Evolutionary conservation across 371 early-diverging fungal species (phyloP), one percentile per base, ranked within the genome.

Genomic region (Rhizopus arrhizus): DNA sequence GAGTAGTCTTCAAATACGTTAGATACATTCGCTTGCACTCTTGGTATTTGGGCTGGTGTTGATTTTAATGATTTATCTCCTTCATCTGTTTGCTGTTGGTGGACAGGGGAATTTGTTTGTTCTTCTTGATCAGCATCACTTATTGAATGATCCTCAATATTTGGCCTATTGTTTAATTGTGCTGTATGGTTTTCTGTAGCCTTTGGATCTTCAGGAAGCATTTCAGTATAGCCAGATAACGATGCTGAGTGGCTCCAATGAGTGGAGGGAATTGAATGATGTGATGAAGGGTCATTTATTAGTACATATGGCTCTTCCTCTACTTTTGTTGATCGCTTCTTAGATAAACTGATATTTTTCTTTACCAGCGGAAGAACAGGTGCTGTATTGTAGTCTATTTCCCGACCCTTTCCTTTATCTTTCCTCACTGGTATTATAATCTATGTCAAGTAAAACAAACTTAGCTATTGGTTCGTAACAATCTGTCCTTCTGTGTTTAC

Each of bases 341-440:
- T 60, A 1, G 66, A 65, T 6, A 65, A 49, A 47, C 53, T 61
- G 9, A 61, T 13, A 0, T 46, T 22, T 36, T 56, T 65, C 22
- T 56, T 56, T n/a, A 22, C 29, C 11, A 38, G 9, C 9, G 36
- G 12, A 6, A 29, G 15, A 6, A 52, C 7, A 42, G 58, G 3
- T 0, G 31, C 40, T 4, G 35, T 10, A 10, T 16, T 32, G 13
- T 32, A n/a, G 5, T 56, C 56, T n/a, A 61, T 29, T 9, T 49
- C 57, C 11, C 61, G 55, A 8, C 53, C 61, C 47, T 65, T 65
- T 2, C 66, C 66, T 57, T 65, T 65, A 15, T 56, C 61, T 53
- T 31, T 52, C 7, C 31, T 51, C 11, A 45, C 28, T 15, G 15
- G 34, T 10, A 29, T 56, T 13, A 22, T 35, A 22, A 40, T 33